Evolutionary conservation across 23 red algal species (phyloP).

Genomic region (Cyanidiococcus yangmingshanensis): DNA sequence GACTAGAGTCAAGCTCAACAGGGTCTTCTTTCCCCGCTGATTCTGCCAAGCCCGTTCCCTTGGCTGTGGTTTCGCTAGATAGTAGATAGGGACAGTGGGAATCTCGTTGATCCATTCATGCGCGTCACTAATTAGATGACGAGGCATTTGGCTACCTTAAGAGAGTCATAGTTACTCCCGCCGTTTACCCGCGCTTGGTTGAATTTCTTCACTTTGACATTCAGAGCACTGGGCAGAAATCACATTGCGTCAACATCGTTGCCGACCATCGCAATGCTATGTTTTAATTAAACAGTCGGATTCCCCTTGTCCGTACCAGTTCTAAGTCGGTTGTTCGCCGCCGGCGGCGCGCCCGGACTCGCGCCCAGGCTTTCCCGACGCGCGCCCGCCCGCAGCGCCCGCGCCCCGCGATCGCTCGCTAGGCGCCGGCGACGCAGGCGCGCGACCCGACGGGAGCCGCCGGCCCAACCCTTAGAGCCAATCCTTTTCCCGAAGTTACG

Average conservation of each 20-base stretch:
- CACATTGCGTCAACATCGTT: conserved; percentile 51
- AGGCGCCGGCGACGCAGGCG: conserved; percentile 13
- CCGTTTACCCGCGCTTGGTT: conserved; percentile 54
- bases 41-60: conserved; percentile 38
- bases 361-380: conserved; percentile 10
- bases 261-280: conserved; percentile 44
- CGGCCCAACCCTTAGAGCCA: conserved; percentile 41
- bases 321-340: conserved; percentile 46
- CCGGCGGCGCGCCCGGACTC: not conserved
- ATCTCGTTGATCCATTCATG: conserved; percentile 50
- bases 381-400: not conserved
- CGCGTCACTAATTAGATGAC: conserved; percentile 51
- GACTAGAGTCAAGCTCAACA: conserved; percentile 51
- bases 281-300: conserved; percentile 67
- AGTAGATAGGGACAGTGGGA: conserved; percentile 46
- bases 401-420: conserved; percentile 19
- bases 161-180: conserved; percentile 68
- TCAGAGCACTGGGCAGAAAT: conserved; percentile 70
- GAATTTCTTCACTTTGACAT: conserved; percentile 50
- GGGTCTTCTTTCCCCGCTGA: conserved; percentile 44
- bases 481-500: conserved; percentile 45
- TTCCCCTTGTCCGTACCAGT: conserved; percentile 50
- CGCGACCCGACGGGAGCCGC: not conserved
- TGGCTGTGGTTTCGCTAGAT: conserved; percentile 47
- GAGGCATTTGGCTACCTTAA: conserved; percentile 55